phyloP scores from a whole-genome alignment of 495 filamentous ascomycete species.

The Delitschia confertaspora region DNA sequence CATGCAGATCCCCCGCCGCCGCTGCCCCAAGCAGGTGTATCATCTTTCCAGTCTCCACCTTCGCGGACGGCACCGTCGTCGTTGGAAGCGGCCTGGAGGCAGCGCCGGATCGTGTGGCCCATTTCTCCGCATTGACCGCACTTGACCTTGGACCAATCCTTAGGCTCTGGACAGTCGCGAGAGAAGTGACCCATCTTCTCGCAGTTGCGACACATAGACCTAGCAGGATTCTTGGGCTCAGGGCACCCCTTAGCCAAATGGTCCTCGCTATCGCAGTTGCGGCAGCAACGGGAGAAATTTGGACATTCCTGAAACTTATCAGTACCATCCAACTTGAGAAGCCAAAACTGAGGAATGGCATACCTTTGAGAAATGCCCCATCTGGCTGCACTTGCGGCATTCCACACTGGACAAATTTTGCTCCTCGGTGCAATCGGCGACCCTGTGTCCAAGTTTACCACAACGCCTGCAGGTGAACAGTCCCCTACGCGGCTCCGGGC shows the following conservation, averaged over 20 bases:
- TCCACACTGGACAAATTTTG: conserved; percentile 65
- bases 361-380: conserved; percentile 75
- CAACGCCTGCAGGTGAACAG: conserved; percentile 75
- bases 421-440: conserved; percentile 59
- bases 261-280: conserved; percentile 43
- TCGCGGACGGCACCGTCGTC: neutral
- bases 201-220: conserved; percentile 60
- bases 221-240: conserved; percentile 43
- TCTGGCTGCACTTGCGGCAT: conserved; percentile 67
- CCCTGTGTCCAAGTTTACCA: conserved; percentile 52
- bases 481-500: conserved; percentile 46
- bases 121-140: conserved; percentile 67
- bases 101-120: conserved; percentile 13
- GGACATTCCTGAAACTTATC: too few relatives aligned
- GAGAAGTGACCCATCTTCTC: conserved; percentile 59
- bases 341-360: too few relatives aligned
- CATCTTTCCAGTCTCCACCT: too few relatives aligned
- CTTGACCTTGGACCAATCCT: conserved; percentile 64
- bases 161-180: conserved; percentile 68
- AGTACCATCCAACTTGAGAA: too few relatives aligned
- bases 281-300: conserved; percentile 46
- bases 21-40: too few relatives aligned
- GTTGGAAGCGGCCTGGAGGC: neutral
- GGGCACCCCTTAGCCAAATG: conserved; percentile 51
- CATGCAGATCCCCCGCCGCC: too few relatives aligned